Base-by-base conservation (phyloP, 495 filamentous ascomycete genomes). In the Aspergillus sclerotiicarbonarius region DNA sequence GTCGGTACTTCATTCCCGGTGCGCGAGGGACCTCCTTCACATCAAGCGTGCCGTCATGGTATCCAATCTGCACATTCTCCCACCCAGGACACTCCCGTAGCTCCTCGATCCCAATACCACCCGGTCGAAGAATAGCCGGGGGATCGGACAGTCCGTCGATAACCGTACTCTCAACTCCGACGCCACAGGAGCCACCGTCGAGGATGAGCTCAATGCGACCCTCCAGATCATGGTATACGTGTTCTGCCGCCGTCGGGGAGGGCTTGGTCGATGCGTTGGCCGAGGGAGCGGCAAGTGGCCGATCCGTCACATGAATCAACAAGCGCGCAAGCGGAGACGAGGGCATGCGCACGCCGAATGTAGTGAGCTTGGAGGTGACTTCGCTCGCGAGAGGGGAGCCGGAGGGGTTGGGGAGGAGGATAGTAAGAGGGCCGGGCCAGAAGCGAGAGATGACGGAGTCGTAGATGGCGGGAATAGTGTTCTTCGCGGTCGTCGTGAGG, bases 1-100 rank as follows among this genome's bases (percentile, higher is more conserved):
- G 94, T 63, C 92, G 88, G 71, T 99, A 99, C 67, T 99, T 99
- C 94, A 99, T 99, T 3, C 94, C 94, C 8, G 94, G 94, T 3
- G 93, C 92, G 54, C 88, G 82, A 6, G 95, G 93, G 20, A 78
- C 75, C 54, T 77, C 70, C 51, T 66, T 81, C 20, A 68, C 64
- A 19, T 76, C 74, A 0, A 72, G 54, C 6, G 66, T 72, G 35
- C 75, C 71, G 61, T 96, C 90, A 58, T 84, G 82, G 68, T 96
- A 96, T 41, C 83, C 93, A 30, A 88, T 79, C 55, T 76, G 75
- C 2, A 90, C 87, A 49, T 81, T 76, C 65, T 90, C 86, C 94
- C 94, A 99, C 6, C 92, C 93, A 4, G 82, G 72, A 66, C 85
- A 91, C 21, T 75, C 61, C 25, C 86, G 80, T 25, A 99, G 67